Percentiles rank a stretch among this genome's conserved stretches.
These are phyloP conservation scores for Coemansia sp. DNA, from an alignment of 192 early-diverging fungal genomes.

Conservation along the genomic window DNA sequence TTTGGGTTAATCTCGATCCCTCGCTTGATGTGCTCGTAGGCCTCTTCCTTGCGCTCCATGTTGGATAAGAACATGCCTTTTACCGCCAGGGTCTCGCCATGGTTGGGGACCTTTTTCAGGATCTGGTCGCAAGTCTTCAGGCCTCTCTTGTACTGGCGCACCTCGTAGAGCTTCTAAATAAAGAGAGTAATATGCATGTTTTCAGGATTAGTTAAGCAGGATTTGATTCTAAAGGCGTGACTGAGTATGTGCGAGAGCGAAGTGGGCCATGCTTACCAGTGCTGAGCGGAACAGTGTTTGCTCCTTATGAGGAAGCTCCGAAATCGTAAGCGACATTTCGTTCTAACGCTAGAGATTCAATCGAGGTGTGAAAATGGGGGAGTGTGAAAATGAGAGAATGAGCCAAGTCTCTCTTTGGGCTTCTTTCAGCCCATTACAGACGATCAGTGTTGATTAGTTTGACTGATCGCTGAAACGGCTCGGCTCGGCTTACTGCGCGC, in stretches of 20 bases:
- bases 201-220: background rate
- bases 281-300: constrained; percentile 54
- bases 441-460: background rate
- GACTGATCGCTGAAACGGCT: constrained; percentile 1
- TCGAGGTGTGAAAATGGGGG: background rate
- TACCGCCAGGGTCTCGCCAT: constrained; percentile 97
- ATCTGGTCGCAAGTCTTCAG: constrained; percentile 90
- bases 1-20: constrained; percentile 80
- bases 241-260: background rate
- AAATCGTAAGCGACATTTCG: constrained; percentile 47
- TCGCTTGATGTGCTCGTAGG: constrained; percentile 82
- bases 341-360: background rate
- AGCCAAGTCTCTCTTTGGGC: background rate
- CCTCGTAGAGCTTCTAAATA: constrained; percentile 89
- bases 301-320: constrained; percentile 57
- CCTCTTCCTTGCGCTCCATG: constrained; percentile 92
- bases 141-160: constrained; percentile 95
- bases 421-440: background rate
- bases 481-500: constrained; percentile 15
- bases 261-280: constrained; percentile 35
- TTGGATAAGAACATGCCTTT: constrained; percentile 92
- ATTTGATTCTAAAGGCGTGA: background rate
- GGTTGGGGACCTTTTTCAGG: constrained; percentile 90
- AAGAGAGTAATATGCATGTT: background rate
- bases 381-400: background rate